Conservation (phyloP, 495 filamentous ascomycete species). For the Xeromyces bisporus region DNA sequence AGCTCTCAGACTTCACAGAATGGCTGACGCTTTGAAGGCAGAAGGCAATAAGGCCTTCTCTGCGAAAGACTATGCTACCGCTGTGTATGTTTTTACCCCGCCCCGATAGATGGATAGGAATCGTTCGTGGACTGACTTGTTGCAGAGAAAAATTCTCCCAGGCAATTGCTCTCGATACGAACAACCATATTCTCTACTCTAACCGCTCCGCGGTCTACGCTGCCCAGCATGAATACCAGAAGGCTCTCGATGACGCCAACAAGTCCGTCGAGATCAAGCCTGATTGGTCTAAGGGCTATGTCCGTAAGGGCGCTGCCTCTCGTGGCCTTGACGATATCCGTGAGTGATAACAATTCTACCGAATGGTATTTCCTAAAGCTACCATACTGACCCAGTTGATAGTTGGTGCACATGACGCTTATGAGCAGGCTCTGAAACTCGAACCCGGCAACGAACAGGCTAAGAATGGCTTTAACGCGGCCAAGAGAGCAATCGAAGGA, state of each 20-base stretch:
- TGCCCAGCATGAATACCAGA: slow-evolving; percentile 70
- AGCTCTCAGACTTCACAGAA: slow-evolving; percentile 8
- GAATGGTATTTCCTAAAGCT: background rate
- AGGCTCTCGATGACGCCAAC: slow-evolving; percentile 74
- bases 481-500: slow-evolving; percentile 73
- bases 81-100: slow-evolving; percentile 55
- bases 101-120: slow-evolving; percentile 4
- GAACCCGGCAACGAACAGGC: slow-evolving; percentile 86
- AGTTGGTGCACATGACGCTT: slow-evolving; percentile 74
- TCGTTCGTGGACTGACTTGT: slow-evolving; percentile 5
- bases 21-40: slow-evolving; percentile 63
- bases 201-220: slow-evolving; percentile 95
- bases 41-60: slow-evolving; percentile 96
- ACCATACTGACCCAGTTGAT: slow-evolving; percentile 5
- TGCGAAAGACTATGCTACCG: slow-evolving; percentile 88
- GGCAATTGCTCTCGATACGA: slow-evolving; percentile 75
- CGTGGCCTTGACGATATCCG: slow-evolving; percentile 73
- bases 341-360: slow-evolving; percentile 23
- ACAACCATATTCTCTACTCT: slow-evolving; percentile 92
- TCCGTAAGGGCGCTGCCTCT: slow-evolving; percentile 76
- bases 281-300: slow-evolving; percentile 95
- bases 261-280: slow-evolving; percentile 89
- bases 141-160: slow-evolving; percentile 78
- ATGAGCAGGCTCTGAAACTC: slow-evolving; percentile 77
- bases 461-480: slow-evolving; percentile 67